Evolutionary conservation across 179 eudicot genomes (phyloP), one percentile per base, ranked within the genome.

Genomic region (Actinidia arguta): DNA sequence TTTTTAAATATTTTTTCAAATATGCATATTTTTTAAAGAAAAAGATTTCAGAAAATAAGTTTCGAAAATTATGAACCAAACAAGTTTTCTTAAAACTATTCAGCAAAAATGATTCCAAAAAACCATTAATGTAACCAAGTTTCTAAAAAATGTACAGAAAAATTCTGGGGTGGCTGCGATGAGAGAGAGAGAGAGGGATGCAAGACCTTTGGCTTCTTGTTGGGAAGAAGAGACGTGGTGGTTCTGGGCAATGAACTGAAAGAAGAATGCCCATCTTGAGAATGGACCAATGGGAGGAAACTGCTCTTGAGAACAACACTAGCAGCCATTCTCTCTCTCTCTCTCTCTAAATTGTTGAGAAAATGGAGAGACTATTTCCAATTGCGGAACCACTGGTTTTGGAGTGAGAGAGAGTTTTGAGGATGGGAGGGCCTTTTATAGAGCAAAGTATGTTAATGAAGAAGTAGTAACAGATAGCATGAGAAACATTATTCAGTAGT

Each of bases 241-340:
- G 67, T 6, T 13, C 42, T 20, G 75, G 22, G 48, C n/a, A 8
- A 31, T 20, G 31, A 31, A 42, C 39, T 7, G 13, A 62, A 61
- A 17, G 64, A 54, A 48, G 61, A 63, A 27, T 50, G 66, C 31
- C 75, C 75, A 58, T 78, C 59, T 66, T 64, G 79, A 73, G 83
- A 58, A 27, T 27, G 17, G n/a, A 59, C 54, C 22, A 61, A 36
- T 36, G 64, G 55, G 42, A 62, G 73, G 64, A 83, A 79, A 72
- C 67, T 75, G 56, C 44, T 67, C 44, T 52, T 83, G 12, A 78
- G 42, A 50, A 66, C 64, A 25, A 80, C 71, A 62, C 39, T 22
- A 39, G 67, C 79, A 83, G 59, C 79, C 85, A 83, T 83, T 79
- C 81, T 66, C 73, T 66, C 74, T 78, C 81, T 66, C 73, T 78